A percentile compares a stretch with the other conserved stretches of the same genome.
Conservation (phyloP, 2,329 filamentous ascomycete species). For the Pyrenochaeta sp. region DNA sequence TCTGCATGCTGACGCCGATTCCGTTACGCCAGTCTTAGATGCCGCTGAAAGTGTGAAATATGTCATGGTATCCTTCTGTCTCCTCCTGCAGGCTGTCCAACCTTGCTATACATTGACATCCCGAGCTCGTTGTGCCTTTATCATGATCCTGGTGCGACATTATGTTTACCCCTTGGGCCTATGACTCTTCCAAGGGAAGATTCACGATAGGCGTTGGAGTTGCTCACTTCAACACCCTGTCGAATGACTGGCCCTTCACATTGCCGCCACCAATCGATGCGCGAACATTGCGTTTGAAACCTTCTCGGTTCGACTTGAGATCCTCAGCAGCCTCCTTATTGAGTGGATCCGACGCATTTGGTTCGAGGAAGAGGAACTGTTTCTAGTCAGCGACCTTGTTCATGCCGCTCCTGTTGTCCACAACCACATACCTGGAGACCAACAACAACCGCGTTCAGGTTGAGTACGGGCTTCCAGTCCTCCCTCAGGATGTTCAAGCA, state of each 20-base stretch:
- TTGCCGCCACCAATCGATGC: slow-evolving; percentile 81
- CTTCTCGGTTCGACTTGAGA: slow-evolving; percentile 81
- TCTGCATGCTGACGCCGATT: slow-evolving; percentile 36
- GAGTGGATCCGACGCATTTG: slow-evolving; percentile 94
- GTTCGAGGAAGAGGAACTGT: slow-evolving; percentile 95
- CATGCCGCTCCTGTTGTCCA: too few species aligned
- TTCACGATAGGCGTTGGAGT: not conserved
- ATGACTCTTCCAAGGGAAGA: not conserved
- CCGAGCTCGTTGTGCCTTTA: not conserved
- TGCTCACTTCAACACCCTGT: slow-evolving; percentile 74
- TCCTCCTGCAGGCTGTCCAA: not conserved
- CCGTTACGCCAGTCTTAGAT: slow-evolving; percentile 34
- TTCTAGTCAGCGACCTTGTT: slow-evolving; percentile 8
- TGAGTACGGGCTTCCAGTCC: slow-evolving; percentile 98
- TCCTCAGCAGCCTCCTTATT: slow-evolving; percentile 99
- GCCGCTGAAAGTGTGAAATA: slow-evolving; percentile 23
- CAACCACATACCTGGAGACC: slow-evolving; percentile 82
- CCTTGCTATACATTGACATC: not conserved
- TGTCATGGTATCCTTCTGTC: slow-evolving; percentile 1
- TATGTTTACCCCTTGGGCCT: not conserved
- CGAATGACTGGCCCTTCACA: slow-evolving; percentile 76
- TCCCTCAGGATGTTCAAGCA: slow-evolving; percentile 96
- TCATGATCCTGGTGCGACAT: not conserved
- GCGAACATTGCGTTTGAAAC: slow-evolving; percentile 90
- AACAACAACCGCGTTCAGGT: slow-evolving; percentile 94